Evolutionary conservation across 352 stramenopile species (phyloP).

Genomic region (Phytopythium oedochilum): DNA sequence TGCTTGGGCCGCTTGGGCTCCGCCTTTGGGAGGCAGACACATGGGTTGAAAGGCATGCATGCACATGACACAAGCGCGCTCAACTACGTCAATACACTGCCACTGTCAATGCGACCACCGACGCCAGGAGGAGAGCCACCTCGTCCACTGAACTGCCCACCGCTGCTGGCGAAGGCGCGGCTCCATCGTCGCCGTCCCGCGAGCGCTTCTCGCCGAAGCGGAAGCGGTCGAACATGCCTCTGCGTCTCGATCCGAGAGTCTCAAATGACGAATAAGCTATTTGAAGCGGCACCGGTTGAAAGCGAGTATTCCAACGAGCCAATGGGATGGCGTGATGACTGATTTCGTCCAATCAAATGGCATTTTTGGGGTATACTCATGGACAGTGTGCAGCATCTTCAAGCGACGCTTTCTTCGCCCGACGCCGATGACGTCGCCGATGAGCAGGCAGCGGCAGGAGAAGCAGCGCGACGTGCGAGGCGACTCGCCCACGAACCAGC

Average conservation of each 20-base stretch:
- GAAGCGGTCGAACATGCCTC: constrained; percentile 49
- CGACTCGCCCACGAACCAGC: constrained; percentile 39
- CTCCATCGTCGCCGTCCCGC: constrained; percentile 12
- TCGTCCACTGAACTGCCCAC: no score
- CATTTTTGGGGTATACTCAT: no score
- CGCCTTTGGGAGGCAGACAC: neutral
- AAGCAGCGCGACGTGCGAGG: constrained; percentile 24
- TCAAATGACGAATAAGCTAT: no score
- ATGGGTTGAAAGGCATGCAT: neutral
- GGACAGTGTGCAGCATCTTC: no score
- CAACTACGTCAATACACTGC: neutral
- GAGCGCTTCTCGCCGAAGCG: constrained; percentile 53
- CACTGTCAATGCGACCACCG: neutral
- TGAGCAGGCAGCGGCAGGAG: constrained; percentile 1
- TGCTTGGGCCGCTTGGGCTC: constrained; percentile 6
- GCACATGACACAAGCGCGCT: neutral
- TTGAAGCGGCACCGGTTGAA: no score
- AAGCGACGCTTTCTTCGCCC: neutral
- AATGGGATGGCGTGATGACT: no score
- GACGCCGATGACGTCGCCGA: no score
- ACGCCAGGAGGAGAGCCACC: no score
- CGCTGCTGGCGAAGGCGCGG: neutral
- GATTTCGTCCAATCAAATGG: no score
- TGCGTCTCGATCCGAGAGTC: neutral
- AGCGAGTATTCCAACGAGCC: no score